Evolutionary conservation across 2,329 filamentous ascomycete species (phyloP), one percentile per base, ranked within the genome.

Genomic region (Setomelanomma holmii): DNA sequence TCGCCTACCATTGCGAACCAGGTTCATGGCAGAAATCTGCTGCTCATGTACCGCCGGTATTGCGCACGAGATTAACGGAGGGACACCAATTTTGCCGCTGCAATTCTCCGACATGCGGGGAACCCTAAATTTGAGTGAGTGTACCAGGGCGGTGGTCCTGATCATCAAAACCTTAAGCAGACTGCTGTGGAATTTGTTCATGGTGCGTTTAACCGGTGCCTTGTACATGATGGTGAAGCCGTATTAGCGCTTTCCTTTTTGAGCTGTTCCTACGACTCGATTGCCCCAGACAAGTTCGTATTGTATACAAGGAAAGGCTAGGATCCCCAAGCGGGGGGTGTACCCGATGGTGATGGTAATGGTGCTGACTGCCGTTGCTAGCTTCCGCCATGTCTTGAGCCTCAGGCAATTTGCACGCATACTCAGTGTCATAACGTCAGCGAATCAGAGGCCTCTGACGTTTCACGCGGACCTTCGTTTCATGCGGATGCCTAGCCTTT

Each of bases 91-190:
- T 43, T 42, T 17, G 14, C 40, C 22, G 22, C 22, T 39, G 36
- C n/a, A 40, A 27, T 47, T 40, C 45, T 47, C 45, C 45, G 45
- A 40, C 12, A 22, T 11, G 45, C 45, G 45, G 45, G 45, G 45
- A 47, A 47, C 8, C 44, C 44, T 39, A 14, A 30, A 30, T 10
- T 14, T 14, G 10, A 30, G 10, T 30, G 27, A 30, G 14, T 8
- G 3, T 30, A 30, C 27, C 27, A 30, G 27, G 5, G 2, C 27
- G 10, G 10, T 14, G 27, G 27, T 30, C 27, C 27, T 30, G 27
- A 30, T 30, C 27, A 30, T 30, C 27, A 30, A 30, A 30, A 30
- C 10, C 27, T 30, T 30, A 30, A 30, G 14, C 27, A 30, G 14
- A 30, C 27, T 10, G 27, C 27, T 3, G 3, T 6, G 5, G n/a